A percentile compares a stretch with the other conserved stretches of the same genome.
Evolutionary conservation across 2,329 filamentous ascomycete species (phyloP).

Genomic region (Aspergillus piperis): DNA sequence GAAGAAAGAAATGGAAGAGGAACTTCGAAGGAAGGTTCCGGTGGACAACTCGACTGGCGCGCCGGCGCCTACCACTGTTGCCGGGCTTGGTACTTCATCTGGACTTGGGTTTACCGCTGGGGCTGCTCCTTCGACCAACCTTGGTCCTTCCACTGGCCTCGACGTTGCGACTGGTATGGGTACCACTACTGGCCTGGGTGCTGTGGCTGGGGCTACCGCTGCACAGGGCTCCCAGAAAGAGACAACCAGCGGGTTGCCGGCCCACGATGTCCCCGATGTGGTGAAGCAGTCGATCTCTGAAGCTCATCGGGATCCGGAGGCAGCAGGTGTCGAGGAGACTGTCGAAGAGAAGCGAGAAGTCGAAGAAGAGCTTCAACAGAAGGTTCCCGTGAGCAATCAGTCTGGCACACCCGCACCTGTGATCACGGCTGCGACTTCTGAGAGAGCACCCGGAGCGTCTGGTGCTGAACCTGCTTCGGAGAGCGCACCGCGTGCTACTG

Average conservation of each 20-base stretch:
- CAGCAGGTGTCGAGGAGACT: constrained; percentile 66
- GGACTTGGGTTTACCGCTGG: constrained; percentile 41
- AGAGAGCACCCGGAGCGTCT: neutral
- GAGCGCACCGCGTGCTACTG: constrained; percentile 37
- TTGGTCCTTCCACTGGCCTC: too few relatives aligned
- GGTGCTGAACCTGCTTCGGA: constrained; percentile 36
- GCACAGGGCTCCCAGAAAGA: constrained; percentile 42
- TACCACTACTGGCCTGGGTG: too few relatives aligned
- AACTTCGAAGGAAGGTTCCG: constrained; percentile 61
- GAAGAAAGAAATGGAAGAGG: constrained; percentile 72
- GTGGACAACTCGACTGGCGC: constrained; percentile 39
- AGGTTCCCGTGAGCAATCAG: constrained; percentile 37
- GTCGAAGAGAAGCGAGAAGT: constrained; percentile 74
- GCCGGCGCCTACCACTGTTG: constrained; percentile 32
- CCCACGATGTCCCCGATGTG: constrained; percentile 42
- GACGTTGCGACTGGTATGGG: too few relatives aligned
- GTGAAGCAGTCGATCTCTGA: constrained; percentile 49
- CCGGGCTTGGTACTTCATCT: neutral
- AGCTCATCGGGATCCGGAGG: constrained; percentile 67
- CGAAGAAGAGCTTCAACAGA: constrained; percentile 70
- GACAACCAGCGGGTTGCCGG: constrained; percentile 24
- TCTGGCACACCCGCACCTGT: constrained; percentile 38
- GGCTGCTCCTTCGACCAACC: constrained; percentile 21
- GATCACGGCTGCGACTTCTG: neutral
- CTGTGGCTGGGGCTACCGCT: constrained; percentile 38